Conservation (phyloP, 2,329 filamentous ascomycete genomes). For the Verticillium dahliae region DNA sequence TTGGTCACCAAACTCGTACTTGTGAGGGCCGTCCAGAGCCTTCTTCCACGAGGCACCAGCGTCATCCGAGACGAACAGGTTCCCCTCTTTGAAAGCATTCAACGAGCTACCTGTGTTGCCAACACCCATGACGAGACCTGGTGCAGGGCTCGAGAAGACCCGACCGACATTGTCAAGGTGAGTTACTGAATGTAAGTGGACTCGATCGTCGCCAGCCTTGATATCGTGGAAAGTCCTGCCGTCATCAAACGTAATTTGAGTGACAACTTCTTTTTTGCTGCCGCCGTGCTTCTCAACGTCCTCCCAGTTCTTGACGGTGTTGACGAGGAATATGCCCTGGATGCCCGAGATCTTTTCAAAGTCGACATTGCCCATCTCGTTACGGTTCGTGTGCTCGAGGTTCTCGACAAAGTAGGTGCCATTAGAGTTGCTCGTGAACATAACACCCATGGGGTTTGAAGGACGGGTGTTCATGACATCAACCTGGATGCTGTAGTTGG, state of each 20-base stretch:
- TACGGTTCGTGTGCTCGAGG: constrained; percentile 86
- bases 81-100: constrained; percentile 63
- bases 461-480: constrained; percentile 72
- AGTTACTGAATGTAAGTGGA: constrained; percentile 92
- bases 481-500: constrained; percentile 95
- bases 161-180: constrained; percentile 74
- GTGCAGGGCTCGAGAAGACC: constrained; percentile 89
- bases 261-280: constrained; percentile 62
- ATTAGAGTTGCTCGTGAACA: constrained; percentile 96
- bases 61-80: constrained; percentile 85
- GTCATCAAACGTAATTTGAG: constrained; percentile 90
- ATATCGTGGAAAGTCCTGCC: constrained; percentile 77
- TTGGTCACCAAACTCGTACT: constrained; percentile 93
- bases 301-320: constrained; percentile 80
- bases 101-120: constrained; percentile 81
- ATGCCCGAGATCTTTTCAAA: constrained; percentile 92
- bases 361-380: constrained; percentile 69
- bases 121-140: constrained; percentile 87
- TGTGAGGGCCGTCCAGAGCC: constrained; percentile 73
- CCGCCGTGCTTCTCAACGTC: constrained; percentile 53
- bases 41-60: constrained; percentile 80
- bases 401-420: constrained; percentile 94
- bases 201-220: constrained; percentile 56
- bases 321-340: constrained; percentile 87
- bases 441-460: constrained; percentile 69